phyloP scores from a whole-genome alignment of 2,329 filamentous ascomycete genomes.

The Neocatenulostroma microsporum region DNA sequence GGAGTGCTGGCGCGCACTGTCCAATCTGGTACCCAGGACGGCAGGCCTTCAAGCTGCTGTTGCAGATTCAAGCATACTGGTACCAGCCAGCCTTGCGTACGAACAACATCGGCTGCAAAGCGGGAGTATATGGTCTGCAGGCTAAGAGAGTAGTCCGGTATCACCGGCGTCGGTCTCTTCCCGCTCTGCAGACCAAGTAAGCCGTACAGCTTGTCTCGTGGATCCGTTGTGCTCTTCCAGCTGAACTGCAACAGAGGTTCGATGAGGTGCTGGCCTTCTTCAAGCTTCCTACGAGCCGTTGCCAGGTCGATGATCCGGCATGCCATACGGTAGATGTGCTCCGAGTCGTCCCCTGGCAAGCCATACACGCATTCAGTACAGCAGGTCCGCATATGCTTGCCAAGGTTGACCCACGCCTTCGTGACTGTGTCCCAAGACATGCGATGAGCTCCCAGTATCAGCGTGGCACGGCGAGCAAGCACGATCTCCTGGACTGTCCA shows the following conservation, averaged over 20 bases:
- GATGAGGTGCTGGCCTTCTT: neutral
- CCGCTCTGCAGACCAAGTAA: conserved; percentile 3
- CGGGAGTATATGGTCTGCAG: neutral
- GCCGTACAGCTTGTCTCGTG: conserved; percentile 8
- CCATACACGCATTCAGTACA: conserved; percentile 1
- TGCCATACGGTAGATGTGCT: neutral
- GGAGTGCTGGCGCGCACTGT: neutral
- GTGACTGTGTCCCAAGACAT: neutral
- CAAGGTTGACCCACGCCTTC: neutral
- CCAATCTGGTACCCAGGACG: conserved; percentile 9
- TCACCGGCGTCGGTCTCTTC: neutral
- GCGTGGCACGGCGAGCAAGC: too few species aligned
- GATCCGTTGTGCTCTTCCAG: conserved; percentile 3
- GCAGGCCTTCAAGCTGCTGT: neutral
- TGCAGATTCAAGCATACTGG: conserved; percentile 1
- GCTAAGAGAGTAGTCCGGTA: conserved; percentile 2
- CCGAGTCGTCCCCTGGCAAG: neutral
- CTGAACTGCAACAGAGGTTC: neutral
- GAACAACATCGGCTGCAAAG: neutral
- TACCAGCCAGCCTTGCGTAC: conserved; percentile 2
- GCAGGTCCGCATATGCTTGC: neutral
- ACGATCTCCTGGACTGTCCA: conserved; percentile 1
- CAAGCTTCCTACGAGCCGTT: neutral
- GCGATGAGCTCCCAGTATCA: neutral
- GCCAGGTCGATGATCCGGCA: neutral